Evolutionary conservation across 331 rosid species (phyloP).

Genomic region (Quercus phellos): DNA sequence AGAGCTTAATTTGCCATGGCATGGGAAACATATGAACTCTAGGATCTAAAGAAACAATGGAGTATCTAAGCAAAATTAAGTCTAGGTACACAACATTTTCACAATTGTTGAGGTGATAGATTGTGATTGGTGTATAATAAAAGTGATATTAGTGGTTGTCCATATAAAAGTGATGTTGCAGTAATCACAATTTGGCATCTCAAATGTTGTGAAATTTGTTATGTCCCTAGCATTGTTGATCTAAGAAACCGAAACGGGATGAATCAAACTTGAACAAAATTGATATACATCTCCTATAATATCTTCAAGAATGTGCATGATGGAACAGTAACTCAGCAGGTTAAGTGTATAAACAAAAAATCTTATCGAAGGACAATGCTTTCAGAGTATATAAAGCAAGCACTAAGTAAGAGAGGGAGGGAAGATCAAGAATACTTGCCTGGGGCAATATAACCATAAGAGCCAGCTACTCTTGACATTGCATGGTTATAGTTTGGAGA

Average conservation of each 20-base stretch:
- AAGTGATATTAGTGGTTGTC: too few species aligned
- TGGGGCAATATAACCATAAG: conserved; percentile 92
- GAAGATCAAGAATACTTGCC: conserved; percentile 38
- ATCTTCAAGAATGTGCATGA: neutral
- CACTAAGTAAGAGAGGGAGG: neutral
- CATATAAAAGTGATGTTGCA: too few species aligned
- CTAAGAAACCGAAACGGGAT: neutral
- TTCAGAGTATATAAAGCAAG: conserved; percentile 4
- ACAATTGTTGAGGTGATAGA: too few species aligned
- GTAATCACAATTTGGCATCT: too few species aligned
- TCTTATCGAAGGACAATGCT: neutral
- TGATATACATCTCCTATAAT: neutral
- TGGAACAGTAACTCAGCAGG: neutral
- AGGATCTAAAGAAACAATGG: neutral
- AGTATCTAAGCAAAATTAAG: neutral
- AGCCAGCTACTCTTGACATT: conserved; percentile 90
- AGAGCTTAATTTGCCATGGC: neutral
- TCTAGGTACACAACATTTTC: too few species aligned
- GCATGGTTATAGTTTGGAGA: conserved; percentile 74
- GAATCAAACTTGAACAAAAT: neutral
- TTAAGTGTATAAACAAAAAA: neutral
- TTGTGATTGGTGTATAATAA: too few species aligned
- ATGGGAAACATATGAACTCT: too few species aligned
- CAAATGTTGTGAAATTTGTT: too few species aligned
- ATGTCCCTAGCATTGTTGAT: too few species aligned